Evolutionary conservation across 1,284 basidiomycete species (phyloP), one percentile per base, ranked within the genome.

Genomic region (Chalciporus sp.): DNA sequence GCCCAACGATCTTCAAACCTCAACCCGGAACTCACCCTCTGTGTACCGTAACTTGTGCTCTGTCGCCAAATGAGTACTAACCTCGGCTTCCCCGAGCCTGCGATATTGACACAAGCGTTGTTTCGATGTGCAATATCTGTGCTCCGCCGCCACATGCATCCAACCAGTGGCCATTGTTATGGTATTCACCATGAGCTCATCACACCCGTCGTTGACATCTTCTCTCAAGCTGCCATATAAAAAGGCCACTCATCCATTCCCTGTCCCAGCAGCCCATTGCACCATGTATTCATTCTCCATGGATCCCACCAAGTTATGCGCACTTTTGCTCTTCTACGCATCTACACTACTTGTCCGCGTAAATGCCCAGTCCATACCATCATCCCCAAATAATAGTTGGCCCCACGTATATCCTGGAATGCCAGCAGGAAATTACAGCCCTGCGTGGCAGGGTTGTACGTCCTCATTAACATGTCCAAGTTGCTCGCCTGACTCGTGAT

Each of bases 391-490:
- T 7, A 37, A 33, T n/a, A 71, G 55, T 37, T 71, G 64, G 62
- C 69, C 69, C 11, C 58, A 65, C 0, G 56, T 48, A 0, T 69
- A 71, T 43, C 63, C 69, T 1, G 61, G 58, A 12, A 68, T 71
- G 58, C 67, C 69, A 0, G 43, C 46, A 2, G 78, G 78, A 4
- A 75, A 77, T 56, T 83, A 79, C 58, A 79, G 81, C 57, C 77
- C 81, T 10, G 73, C 68, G 53, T 87, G 85, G 85, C 85, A 87
- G 64, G 65, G 65, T 23, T 88, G 85, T 86, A 63, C 12, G 80
- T 69, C 3, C 33, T 20, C 6, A 47, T 19, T 23, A 1, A 17
- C 7, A 12, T 19, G 1, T 11, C 11, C 33, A 35, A 29, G 10
- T 29, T 6, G 6, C 33, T 14, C 16, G 5, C 16, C 16, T n/a